Evolutionary conservation across 1,284 basidiomycete genomes (phyloP).

Genomic region (Ustilago curta): DNA sequence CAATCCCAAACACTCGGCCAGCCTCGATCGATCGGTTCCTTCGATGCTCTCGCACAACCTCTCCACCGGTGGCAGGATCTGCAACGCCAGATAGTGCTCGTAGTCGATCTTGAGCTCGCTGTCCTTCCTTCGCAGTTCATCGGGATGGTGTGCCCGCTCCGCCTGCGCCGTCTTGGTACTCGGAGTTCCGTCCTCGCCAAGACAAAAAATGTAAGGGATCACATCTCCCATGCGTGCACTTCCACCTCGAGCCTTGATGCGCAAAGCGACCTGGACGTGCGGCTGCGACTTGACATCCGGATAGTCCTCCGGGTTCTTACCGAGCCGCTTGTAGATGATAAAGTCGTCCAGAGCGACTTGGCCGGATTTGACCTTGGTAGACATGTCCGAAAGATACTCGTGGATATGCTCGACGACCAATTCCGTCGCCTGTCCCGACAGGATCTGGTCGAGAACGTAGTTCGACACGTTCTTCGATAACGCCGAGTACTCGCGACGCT

Average conservation of each 20-base stretch:
- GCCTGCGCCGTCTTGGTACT: constrained; percentile 83
- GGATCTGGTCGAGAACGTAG: constrained; percentile 79
- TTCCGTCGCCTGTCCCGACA: constrained; percentile 92
- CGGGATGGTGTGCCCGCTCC: constrained; percentile 90
- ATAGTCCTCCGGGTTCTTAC: constrained; percentile 76
- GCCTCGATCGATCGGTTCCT: constrained; percentile 87
- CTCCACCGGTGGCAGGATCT: constrained; percentile 93
- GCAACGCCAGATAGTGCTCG: constrained; percentile 90
- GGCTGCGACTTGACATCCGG: constrained; percentile 94
- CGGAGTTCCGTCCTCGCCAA: constrained; percentile 78
- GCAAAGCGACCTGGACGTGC: constrained; percentile 94
- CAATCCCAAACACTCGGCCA: constrained; percentile 94
- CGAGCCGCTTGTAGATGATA: constrained; percentile 76
- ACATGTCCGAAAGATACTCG: constrained; percentile 83
- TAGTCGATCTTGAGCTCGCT: constrained; percentile 71
- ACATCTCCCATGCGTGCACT: constrained; percentile 89
- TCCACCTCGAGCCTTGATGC: constrained; percentile 86
- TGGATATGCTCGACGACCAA: constrained; percentile 90
- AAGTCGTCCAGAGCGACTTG: constrained; percentile 89
- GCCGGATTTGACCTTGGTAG: constrained; percentile 81
- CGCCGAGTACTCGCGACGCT: constrained; percentile 92
- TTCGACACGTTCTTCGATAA: constrained; percentile 89
- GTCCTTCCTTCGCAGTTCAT: constrained; percentile 80
- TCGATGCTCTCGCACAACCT: constrained; percentile 95
- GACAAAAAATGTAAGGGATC: constrained; percentile 94